These are phyloP conservation scores for Phytophthora podocarpi DNA, from an alignment of 352 stramenopile species.

Conservation along the genomic window DNA sequence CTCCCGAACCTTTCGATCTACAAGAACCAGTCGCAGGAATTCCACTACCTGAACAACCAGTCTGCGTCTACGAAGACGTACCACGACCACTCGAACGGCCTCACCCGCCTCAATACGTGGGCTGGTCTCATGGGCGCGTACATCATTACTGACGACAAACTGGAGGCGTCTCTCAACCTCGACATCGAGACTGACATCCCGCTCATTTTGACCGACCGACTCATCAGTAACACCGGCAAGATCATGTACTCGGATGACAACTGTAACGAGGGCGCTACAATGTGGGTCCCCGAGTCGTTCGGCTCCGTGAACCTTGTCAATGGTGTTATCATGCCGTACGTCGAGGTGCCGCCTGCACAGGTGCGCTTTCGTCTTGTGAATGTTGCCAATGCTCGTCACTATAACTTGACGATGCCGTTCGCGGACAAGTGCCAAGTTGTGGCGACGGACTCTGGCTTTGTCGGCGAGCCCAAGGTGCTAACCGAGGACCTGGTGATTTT, in stretches of 20 bases:
- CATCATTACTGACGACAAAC: slow-evolving; percentile 50
- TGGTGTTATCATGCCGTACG: slow-evolving; percentile 58
- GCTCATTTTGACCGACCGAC: slow-evolving; percentile 45
- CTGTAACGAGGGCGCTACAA: slow-evolving; percentile 37
- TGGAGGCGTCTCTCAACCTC: slow-evolving; percentile 51
- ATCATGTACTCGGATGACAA: slow-evolving; percentile 63
- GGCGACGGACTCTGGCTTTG: slow-evolving; percentile 65
- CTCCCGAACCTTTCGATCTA: slow-evolving; percentile 56
- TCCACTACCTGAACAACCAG: slow-evolving; percentile 67
- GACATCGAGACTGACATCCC: slow-evolving; percentile 61
- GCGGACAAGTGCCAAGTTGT: slow-evolving; percentile 61
- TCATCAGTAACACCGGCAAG: slow-evolving; percentile 49
- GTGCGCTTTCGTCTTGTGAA: slow-evolving; percentile 72
- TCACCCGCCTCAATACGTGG: slow-evolving; percentile 69
- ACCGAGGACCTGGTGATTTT: slow-evolving; percentile 37
- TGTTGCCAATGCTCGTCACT: slow-evolving; percentile 70
- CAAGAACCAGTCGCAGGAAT: slow-evolving; percentile 56
- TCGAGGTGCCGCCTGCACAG: slow-evolving; percentile 66
- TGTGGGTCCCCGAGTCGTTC: slow-evolving; percentile 64
- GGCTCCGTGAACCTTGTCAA: slow-evolving; percentile 61
- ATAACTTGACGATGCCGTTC: slow-evolving; percentile 79
- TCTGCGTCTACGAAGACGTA: slow-evolving; percentile 60
- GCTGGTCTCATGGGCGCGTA: slow-evolving; percentile 57
- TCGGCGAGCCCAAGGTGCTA: slow-evolving; percentile 32
- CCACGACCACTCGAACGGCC: slow-evolving; percentile 61